A percentile compares a stretch with the other conserved stretches of the same genome.
Conservation (phyloP, 192 early-diverging fungal species). For the Backusella westeae region DNA sequence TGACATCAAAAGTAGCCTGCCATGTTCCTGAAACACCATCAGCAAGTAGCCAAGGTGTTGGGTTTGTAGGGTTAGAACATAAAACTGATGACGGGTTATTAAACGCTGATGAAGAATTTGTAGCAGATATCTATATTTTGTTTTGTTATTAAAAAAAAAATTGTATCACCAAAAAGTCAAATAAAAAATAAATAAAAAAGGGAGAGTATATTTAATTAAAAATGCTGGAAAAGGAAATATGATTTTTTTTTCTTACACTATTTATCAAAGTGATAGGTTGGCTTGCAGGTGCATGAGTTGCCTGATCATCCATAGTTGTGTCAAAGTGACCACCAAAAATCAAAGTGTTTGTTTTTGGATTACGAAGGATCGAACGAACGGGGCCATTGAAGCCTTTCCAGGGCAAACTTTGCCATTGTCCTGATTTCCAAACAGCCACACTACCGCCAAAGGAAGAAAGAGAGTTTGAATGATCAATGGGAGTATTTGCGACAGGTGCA, state of each 20-base stretch:
- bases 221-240: conserved; percentile 6
- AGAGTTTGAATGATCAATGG: conserved; percentile 10
- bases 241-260: conserved; percentile 16
- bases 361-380: conserved; percentile 52
- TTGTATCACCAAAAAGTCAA: conserved; percentile 8
- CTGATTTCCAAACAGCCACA: conserved; percentile 30
- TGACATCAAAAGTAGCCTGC: conserved; percentile 1
- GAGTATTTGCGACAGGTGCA: conserved; percentile 13
- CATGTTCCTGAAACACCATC: neutral
- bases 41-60: conserved; percentile 4
- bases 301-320: conserved; percentile 58
- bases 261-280: conserved; percentile 51
- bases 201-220: neutral
- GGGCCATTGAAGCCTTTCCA: conserved; percentile 69
- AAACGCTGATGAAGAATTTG: neutral
- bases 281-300: conserved; percentile 35
- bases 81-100: neutral
- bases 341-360: conserved; percentile 41
- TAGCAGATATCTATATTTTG: neutral
- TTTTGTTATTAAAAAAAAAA: neutral
- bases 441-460: conserved; percentile 21
- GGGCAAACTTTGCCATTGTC: conserved; percentile 53
- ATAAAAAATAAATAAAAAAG: conserved; percentile 10
- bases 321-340: conserved; percentile 71
- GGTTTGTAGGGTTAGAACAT: neutral